Conservation (phyloP, 2,329 filamentous ascomycete species). For the Malbranchea cinnamomea region DNA sequence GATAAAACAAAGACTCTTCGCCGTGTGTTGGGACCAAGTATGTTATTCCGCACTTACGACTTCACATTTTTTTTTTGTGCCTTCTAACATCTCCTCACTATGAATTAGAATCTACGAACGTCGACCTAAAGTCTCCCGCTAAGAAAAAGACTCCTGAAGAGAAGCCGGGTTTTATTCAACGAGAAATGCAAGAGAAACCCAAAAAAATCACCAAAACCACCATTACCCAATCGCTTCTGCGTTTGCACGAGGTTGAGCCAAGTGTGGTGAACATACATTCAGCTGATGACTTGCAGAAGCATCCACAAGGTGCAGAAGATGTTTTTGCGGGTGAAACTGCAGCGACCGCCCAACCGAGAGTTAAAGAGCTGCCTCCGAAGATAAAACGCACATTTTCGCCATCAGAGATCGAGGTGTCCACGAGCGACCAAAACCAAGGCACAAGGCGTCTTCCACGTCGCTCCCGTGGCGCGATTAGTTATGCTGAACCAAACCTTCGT, state of each 20-base stretch:
- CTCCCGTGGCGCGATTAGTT: slow-evolving; percentile 55
- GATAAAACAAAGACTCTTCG: slow-evolving; percentile 4
- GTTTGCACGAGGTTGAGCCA: no score
- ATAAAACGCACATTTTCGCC: no score
- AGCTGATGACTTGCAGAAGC: no score
- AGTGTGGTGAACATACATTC: no score
- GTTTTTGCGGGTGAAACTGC: no score
- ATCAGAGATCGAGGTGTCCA: neutral
- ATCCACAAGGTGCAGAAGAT: no score
- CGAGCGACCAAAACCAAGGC: neutral
- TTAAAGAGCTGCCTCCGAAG: no score
- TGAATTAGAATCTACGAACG: slow-evolving; percentile 38
- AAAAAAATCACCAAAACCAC: no score
- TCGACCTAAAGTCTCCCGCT: slow-evolving; percentile 23
- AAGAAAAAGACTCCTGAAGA: slow-evolving; percentile 12
- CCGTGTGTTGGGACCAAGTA: slow-evolving; percentile 27
- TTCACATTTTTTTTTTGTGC: slow-evolving; percentile 2
- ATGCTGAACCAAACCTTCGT: slow-evolving; percentile 65
- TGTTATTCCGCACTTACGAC: slow-evolving; percentile 10
- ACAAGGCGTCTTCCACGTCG: slow-evolving; percentile 46
- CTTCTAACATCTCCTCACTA: slow-evolving; percentile 4
- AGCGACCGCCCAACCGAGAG: no score
- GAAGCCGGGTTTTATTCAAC: neutral
- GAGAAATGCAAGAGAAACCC: no score
- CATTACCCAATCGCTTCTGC: no score